A percentile compares a stretch with the other conserved stretches of the same genome.
These are phyloP conservation scores for Malassezia sp. DNA, from an alignment of 1,284 basidiomycete species.

Conservation along the genomic window DNA sequence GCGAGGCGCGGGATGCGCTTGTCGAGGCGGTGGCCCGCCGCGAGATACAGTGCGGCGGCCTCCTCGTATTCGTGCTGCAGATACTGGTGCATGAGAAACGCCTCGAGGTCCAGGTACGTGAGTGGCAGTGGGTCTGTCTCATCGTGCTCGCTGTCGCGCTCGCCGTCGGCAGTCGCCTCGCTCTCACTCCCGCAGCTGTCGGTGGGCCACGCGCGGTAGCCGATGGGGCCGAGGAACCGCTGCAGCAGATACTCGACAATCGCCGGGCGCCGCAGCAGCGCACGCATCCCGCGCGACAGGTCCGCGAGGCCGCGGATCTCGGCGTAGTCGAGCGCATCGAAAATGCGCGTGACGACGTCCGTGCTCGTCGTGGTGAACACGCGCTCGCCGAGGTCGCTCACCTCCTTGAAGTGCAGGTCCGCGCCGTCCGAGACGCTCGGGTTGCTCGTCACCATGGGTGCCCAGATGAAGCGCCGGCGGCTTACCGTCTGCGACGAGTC, in stretches of 20 bases:
- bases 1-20: slow-evolving; percentile 37
- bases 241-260: slow-evolving; percentile 29
- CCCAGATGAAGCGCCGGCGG: too few relatives aligned
- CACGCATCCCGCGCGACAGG: slow-evolving; percentile 26
- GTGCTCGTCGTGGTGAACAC: too few relatives aligned
- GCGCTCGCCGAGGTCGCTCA: slow-evolving; percentile 16
- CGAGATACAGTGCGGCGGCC: slow-evolving; percentile 28
- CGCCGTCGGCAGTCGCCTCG: too few relatives aligned
- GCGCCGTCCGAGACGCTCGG: too few relatives aligned
- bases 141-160: background rate
- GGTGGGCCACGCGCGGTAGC: slow-evolving; percentile 28
- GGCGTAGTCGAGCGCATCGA: slow-evolving; percentile 29
- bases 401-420: background rate
- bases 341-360: slow-evolving; percentile 26
- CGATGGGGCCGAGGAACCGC: slow-evolving; percentile 33
- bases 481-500: slow-evolving; percentile 18
- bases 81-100: slow-evolving; percentile 34
- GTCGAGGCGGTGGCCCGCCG: slow-evolving; percentile 33
- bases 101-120: slow-evolving; percentile 35
- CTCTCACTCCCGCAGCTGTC: slow-evolving; percentile 3
- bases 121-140: slow-evolving; percentile 31
- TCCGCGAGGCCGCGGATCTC: slow-evolving; percentile 38
- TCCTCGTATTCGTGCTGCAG: slow-evolving; percentile 28
- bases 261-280: slow-evolving; percentile 19
- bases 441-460: too few relatives aligned